Conservation (phyloP, 495 filamentous ascomycete genomes). For the Massariosphaeria phaeospora region DNA sequence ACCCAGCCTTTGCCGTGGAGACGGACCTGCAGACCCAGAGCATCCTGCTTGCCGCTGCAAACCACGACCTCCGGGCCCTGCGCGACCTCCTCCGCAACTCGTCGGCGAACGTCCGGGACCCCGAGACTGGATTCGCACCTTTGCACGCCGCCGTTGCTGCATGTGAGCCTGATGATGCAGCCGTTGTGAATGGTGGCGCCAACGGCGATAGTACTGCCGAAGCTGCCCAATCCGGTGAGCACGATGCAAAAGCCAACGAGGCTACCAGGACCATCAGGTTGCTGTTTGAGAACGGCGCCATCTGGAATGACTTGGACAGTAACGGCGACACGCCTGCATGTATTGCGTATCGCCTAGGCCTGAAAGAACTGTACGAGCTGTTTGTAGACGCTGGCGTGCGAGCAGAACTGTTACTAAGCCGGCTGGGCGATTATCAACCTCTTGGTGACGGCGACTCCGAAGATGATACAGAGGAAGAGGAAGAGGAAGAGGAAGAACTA, state of each 20-base stretch:
- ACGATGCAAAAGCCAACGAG: constrained; percentile 47
- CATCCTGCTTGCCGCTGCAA: constrained; percentile 73
- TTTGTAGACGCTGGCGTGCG: constrained; percentile 89
- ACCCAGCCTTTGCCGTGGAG: constrained; percentile 21
- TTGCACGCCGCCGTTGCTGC: constrained; percentile 87
- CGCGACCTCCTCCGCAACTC: constrained; percentile 64
- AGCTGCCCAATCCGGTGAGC: constrained; percentile 3
- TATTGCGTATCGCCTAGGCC: constrained; percentile 65
- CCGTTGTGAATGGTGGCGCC: constrained; percentile 13
- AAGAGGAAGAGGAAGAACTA: constrained; percentile 36
- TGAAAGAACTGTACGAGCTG: constrained; percentile 70
- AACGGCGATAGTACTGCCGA: constrained; percentile 25
- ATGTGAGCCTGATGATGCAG: constrained; percentile 51
- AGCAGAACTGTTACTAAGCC: constrained; percentile 71
- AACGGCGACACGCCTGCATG: constrained; percentile 90
- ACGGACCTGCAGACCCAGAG: constrained; percentile 35
- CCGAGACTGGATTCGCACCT: constrained; percentile 78
- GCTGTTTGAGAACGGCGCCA: constrained; percentile 79
- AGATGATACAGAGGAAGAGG: constrained; percentile 49
- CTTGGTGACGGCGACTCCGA: constrained; percentile 61
- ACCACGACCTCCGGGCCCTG: constrained; percentile 73
- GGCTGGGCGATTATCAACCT: constrained; percentile 56
- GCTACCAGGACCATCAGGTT: constrained; percentile 64
- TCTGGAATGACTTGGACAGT: constrained; percentile 92
- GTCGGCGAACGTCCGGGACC: constrained; percentile 72